Evolutionary conservation across 306 rosid genomes (phyloP).

Genomic region (Cicer judaicum): DNA sequence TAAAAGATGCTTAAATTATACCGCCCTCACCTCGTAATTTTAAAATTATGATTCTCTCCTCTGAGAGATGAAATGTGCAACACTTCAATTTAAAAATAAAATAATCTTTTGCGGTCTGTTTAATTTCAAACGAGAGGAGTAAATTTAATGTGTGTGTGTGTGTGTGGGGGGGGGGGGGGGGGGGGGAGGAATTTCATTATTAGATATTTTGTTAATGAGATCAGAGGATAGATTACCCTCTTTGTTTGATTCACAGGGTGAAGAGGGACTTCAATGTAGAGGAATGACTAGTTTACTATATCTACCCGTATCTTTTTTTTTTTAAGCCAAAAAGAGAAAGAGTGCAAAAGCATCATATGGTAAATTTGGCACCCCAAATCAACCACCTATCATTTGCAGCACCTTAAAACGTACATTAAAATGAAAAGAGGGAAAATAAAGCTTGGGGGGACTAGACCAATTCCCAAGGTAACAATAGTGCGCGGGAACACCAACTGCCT

Average conservation of each 20-base stretch:
- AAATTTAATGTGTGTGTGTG: not conserved
- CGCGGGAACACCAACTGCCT: too few species aligned
- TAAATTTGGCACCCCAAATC: too few species aligned
- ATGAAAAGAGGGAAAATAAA: too few species aligned
- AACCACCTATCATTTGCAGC: too few species aligned
- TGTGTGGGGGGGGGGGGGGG: too few species aligned
- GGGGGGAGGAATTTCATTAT: not conserved
- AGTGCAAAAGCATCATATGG: too few species aligned
- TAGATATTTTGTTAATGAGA: not conserved
- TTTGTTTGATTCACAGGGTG: not conserved
- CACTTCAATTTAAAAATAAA: not conserved
- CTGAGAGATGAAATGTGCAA: not conserved
- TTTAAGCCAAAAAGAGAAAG: too few species aligned
- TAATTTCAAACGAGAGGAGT: not conserved
- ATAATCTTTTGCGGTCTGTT: not conserved
- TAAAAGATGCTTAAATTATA: slow-evolving; percentile 3
- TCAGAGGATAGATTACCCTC: not conserved
- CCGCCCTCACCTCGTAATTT: not conserved
- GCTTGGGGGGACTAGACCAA: too few species aligned
- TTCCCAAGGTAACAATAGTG: too few species aligned
- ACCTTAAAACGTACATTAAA: too few species aligned
- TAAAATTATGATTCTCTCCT: not conserved
- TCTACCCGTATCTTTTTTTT: not conserved
- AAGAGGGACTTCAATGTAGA: not conserved
- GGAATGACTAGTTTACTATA: not conserved